Percentiles rank a stretch among this genome's conserved stretches.
phyloP scores from a whole-genome alignment of 2,329 filamentous ascomycete genomes.

The Cladophialophora carrionii region DNA sequence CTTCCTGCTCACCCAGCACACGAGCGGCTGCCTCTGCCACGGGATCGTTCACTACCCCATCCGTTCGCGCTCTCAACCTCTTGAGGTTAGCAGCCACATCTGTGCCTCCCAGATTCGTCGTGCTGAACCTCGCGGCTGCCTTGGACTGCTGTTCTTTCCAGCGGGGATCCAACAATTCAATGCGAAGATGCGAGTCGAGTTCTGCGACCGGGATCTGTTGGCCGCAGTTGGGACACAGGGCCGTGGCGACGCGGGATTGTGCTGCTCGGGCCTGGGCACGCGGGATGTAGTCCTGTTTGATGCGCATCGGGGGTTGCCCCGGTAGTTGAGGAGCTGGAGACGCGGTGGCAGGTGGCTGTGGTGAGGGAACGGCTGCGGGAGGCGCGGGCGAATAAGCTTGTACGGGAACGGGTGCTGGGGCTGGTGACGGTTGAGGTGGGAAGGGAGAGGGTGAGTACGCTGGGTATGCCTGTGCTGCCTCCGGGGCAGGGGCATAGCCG shows the following conservation, averaged over 20 bases:
- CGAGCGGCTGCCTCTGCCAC: conserved; percentile 47
- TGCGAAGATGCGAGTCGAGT: conserved; percentile 89
- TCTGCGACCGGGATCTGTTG: conserved; percentile 86
- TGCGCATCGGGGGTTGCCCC: conserved; percentile 68
- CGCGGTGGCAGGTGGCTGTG: conserved; percentile 75
- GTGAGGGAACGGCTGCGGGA: conserved; percentile 61
- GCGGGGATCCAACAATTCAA: conserved; percentile 87
- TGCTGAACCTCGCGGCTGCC: conserved; percentile 78
- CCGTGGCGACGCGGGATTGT: conserved; percentile 58
- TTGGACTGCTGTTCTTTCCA: conserved; percentile 97
- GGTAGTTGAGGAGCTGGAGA: conserved; percentile 42
- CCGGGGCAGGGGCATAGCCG: conserved; percentile 42
- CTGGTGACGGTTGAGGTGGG: conserved; percentile 40
- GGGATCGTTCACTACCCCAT: conserved; percentile 60
- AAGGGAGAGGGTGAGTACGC: conserved; percentile 41
- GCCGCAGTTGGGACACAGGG: conserved; percentile 89
- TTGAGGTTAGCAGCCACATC: conserved; percentile 95
- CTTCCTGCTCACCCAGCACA: conserved; percentile 71
- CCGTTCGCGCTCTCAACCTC: conserved; percentile 82
- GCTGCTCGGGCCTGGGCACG: conserved; percentile 72
- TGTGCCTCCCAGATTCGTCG: conserved; percentile 80
- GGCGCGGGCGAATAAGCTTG: conserved; percentile 37
- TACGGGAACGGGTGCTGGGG: conserved; percentile 29
- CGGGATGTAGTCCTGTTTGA: conserved; percentile 90
- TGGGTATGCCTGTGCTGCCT: conserved; percentile 40